A percentile compares a stretch with the other conserved stretches of the same genome.
Conservation (phyloP, 805 yeast species). For the Wickerhamiella vanderwaltii region DNA sequence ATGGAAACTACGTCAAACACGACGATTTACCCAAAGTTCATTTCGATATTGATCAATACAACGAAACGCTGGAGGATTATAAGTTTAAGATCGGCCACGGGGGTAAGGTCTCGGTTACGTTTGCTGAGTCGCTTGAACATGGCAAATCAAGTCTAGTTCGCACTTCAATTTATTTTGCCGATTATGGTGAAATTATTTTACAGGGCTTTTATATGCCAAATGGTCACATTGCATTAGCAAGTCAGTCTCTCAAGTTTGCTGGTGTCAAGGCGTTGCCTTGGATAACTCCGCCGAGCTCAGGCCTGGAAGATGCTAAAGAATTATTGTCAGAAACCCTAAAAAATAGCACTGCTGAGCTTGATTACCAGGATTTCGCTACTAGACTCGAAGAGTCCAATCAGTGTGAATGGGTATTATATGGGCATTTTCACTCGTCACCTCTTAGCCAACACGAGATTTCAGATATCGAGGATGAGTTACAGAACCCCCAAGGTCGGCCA, state of each 20-base stretch:
- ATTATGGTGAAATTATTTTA: background rate
- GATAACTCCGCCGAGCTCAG: slow-evolving; percentile 33
- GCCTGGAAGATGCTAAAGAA: slow-evolving; percentile 41
- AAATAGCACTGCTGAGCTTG: slow-evolving; percentile 37
- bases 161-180: background rate
- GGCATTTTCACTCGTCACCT: slow-evolving; percentile 56
- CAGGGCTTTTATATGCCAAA: slow-evolving; percentile 28
- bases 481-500: slow-evolving; percentile 70
- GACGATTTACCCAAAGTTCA: background rate
- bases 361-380: slow-evolving; percentile 43
- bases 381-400: slow-evolving; percentile 36
- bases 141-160: slow-evolving; percentile 8
- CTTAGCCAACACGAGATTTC: slow-evolving; percentile 41
- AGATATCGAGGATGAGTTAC: slow-evolving; percentile 59
- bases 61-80: slow-evolving; percentile 7
- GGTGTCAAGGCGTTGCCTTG: slow-evolving; percentile 27
- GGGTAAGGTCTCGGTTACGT: slow-evolving; percentile 7
- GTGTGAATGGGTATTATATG: slow-evolving; percentile 62
- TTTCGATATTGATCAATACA: background rate
- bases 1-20: slow-evolving; percentile 8
- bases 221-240: slow-evolving; percentile 27
- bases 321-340: slow-evolving; percentile 11
- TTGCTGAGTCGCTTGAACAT: slow-evolving; percentile 13
- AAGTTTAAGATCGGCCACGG: background rate
- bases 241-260: slow-evolving; percentile 26